Percentiles rank a stretch among this genome's conserved stretches.
These are phyloP conservation scores for Ganoderma leucocontextum DNA, from an alignment of 1,284 basidiomycete species.

Conservation along the genomic window DNA sequence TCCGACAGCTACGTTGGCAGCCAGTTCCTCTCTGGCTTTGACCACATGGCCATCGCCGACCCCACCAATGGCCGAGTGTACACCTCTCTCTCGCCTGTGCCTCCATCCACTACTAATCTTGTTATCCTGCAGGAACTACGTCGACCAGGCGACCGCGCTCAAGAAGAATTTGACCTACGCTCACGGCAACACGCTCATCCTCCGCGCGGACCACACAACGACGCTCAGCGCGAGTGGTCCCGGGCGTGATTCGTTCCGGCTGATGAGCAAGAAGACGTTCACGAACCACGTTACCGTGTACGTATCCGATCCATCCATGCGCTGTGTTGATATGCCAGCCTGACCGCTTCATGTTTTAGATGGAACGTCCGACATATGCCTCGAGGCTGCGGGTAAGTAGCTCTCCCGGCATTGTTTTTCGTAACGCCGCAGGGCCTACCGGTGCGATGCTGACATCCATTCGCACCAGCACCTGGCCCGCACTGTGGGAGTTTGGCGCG, in stretches of 20 bases:
- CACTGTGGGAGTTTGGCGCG: neutral
- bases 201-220: conserved; percentile 61
- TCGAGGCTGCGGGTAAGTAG: conserved; percentile 69
- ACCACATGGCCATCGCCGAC: too few species aligned
- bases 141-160: conserved; percentile 40
- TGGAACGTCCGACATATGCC: conserved; percentile 66
- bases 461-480: neutral
- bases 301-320: conserved; percentile 31
- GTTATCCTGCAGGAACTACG: conserved; percentile 41
- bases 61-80: conserved; percentile 52
- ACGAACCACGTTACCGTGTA: conserved; percentile 65
- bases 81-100: conserved; percentile 26
- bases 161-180: conserved; percentile 42
- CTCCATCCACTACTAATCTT: too few species aligned
- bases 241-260: conserved; percentile 67
- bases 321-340: neutral
- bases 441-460: neutral
- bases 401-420: neutral
- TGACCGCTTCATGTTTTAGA: conserved; percentile 39
- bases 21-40: neutral
- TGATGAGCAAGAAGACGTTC: conserved; percentile 60
- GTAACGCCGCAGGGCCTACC: too few species aligned
- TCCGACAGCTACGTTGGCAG: too few species aligned
- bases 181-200: conserved; percentile 37
- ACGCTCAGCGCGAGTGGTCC: conserved; percentile 53